phyloP scores from a whole-genome alignment of 495 filamentous ascomycete species.

The Copromyces sp. region DNA sequence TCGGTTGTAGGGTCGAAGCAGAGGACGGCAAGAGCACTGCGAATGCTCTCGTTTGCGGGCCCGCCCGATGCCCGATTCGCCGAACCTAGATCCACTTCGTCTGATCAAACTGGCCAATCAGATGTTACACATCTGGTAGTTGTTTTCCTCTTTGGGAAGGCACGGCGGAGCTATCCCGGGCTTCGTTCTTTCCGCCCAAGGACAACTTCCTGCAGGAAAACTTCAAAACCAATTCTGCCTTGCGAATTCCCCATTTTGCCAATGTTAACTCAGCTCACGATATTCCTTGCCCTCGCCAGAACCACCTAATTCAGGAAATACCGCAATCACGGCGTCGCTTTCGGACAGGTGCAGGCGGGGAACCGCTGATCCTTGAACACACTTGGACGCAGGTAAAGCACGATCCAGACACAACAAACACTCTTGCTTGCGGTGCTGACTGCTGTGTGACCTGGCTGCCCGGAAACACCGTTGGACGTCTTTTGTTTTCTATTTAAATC shows the following conservation, averaged over 20 bases:
- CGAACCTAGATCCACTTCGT: neutral
- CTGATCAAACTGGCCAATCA: neutral
- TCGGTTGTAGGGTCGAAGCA: too few species aligned
- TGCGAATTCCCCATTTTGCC: neutral
- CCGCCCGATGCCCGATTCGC: neutral
- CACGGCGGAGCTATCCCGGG: neutral
- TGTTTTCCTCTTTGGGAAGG: neutral
- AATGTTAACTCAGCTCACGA: neutral
- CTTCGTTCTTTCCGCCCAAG: too few species aligned
- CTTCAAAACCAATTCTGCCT: neutral
- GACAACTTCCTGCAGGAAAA: too few species aligned
- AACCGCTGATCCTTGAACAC: neutral
- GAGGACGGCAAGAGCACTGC: neutral
- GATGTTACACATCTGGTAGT: neutral
- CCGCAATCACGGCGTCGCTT: neutral
- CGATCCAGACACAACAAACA: neutral
- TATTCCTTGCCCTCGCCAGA: neutral
- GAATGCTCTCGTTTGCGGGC: neutral
- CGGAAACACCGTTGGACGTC: neutral
- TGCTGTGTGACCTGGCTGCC: neutral
- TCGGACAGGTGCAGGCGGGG: neutral
- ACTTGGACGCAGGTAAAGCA: neutral
- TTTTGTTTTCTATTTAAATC: neutral
- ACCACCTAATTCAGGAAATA: neutral
- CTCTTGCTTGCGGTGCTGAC: neutral